Evolutionary conservation across 257 asterid genomes (phyloP).

Genomic region (Rehmannia glutinosa): DNA sequence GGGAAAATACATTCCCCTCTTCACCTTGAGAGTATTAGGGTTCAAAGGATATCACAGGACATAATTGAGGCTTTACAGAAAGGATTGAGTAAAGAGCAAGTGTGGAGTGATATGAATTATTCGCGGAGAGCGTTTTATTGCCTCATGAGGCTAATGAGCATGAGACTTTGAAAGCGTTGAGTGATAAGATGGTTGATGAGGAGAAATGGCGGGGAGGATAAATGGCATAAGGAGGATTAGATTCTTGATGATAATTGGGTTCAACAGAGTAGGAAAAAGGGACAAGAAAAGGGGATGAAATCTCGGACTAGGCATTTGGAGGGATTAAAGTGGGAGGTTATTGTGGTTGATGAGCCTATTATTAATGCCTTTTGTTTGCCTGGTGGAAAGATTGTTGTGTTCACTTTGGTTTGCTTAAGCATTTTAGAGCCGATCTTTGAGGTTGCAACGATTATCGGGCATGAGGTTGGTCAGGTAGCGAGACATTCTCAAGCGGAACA

Average conservation of each 20-base stretch:
- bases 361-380: conserved; percentile 84
- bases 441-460: conserved; percentile 79
- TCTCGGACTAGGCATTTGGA: conserved; percentile 61
- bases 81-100: conserved; percentile 70
- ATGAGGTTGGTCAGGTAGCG: conserved; percentile 92
- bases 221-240: conserved; percentile 69
- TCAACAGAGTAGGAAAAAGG: conserved; percentile 65
- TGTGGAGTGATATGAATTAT: conserved; percentile 70
- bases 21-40: conserved; percentile 83
- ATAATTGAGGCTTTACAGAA: conserved; percentile 70
- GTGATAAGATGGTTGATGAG: conserved; percentile 35
- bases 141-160: conserved; percentile 22
- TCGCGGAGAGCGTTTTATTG: conserved; percentile 26
- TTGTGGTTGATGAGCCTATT: conserved; percentile 67
- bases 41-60: conserved; percentile 61
- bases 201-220: too few relatives aligned
- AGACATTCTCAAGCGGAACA: conserved; percentile 84
- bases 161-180: conserved; percentile 33
- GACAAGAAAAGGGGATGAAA: conserved; percentile 47
- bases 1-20: conserved; percentile 77
- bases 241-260: conserved; percentile 83
- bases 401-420: conserved; percentile 77
- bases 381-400: conserved; percentile 97
- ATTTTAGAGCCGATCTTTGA: conserved; percentile 76
- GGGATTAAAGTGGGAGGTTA: conserved; percentile 86